Evolutionary conservation across 352 stramenopile genomes (phyloP).

Genomic region (Globisporangium solare): DNA sequence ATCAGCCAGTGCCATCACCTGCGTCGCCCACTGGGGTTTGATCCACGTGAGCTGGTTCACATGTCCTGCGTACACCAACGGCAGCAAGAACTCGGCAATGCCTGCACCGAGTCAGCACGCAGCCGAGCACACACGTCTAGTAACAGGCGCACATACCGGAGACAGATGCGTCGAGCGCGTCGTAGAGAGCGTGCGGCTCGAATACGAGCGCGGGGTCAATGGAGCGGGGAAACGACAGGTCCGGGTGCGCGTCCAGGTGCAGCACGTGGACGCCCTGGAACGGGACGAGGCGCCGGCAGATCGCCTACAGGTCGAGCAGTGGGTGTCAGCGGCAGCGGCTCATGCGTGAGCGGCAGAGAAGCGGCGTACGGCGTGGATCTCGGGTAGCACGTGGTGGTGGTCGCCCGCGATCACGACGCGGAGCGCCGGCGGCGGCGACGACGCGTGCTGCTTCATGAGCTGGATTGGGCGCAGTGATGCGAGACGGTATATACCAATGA

Average conservation of each 20-base stretch:
- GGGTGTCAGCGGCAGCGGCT: background rate
- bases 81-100: constrained; percentile 85
- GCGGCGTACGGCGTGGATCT: constrained; percentile 50
- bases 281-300: constrained; percentile 60
- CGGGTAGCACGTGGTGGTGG: constrained; percentile 71
- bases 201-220: constrained; percentile 50
- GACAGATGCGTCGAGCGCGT: constrained; percentile 56
- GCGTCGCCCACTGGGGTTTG: constrained; percentile 72
- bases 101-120: constrained; percentile 15
- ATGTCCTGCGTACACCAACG: constrained; percentile 74
- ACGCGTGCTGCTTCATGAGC: background rate
- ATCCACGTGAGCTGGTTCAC: constrained; percentile 75
- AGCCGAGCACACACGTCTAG: background rate
- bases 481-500: too few species aligned
- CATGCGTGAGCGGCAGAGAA: background rate
- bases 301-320: constrained; percentile 34
- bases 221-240: constrained; percentile 66
- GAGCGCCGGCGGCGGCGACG: constrained; percentile 5
- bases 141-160: constrained; percentile 18
- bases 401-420: constrained; percentile 67
- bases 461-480: too few species aligned
- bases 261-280: constrained; percentile 66
- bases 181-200: constrained; percentile 63
- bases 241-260: constrained; percentile 84
- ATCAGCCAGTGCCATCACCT: constrained; percentile 23